These are phyloP conservation scores for Ophiostoma fasciatum DNA, from an alignment of 2,329 filamentous ascomycete genomes.

Conservation along the genomic window DNA sequence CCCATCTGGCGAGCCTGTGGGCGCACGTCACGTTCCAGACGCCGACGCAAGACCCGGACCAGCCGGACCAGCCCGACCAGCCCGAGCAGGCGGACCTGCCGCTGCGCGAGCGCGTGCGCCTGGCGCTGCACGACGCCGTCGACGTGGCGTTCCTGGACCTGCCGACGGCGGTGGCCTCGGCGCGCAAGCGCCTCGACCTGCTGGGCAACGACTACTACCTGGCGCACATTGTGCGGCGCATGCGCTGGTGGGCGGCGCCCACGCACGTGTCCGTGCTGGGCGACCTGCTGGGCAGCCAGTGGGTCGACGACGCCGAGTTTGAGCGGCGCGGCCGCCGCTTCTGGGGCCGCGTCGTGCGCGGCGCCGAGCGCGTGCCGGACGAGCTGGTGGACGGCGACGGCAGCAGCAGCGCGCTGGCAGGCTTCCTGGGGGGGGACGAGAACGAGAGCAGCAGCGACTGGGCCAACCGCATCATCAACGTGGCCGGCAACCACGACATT, in stretches of 20 bases:
- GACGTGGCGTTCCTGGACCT: conserved; percentile 55
- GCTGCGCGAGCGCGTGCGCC: conserved; percentile 36
- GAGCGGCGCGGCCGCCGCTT: conserved; percentile 54
- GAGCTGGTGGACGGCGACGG: conserved; percentile 34
- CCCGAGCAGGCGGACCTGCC: conserved; percentile 27
- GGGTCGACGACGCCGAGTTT: conserved; percentile 82
- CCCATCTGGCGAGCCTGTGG: conserved; percentile 33
- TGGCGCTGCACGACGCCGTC: conserved; percentile 41
- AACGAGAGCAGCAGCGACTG: conserved; percentile 41
- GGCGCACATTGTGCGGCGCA: conserved; percentile 74
- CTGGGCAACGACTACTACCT: conserved; percentile 92
- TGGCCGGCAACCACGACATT: conserved; percentile 91
- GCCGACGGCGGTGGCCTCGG: conserved; percentile 47
- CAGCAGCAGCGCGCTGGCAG: conserved; percentile 34
- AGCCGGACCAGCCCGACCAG: neutral
- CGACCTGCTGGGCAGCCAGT: conserved; percentile 87
- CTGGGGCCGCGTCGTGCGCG: conserved; percentile 68
- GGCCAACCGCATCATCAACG: conserved; percentile 68
- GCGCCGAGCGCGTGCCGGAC: conserved; percentile 47
- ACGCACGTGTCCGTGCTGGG: conserved; percentile 83
- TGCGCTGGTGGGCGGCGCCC: conserved; percentile 72
- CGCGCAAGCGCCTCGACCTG: conserved; percentile 71
- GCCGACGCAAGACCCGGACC: neutral
- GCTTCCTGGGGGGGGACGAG: conserved; percentile 27
- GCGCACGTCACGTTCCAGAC: conserved; percentile 29